A percentile compares a stretch with the other conserved stretches of the same genome.
These are phyloP conservation scores for Vaccinium darrowii DNA, from an alignment of 148 eudicot species.

Conservation along the genomic window DNA sequence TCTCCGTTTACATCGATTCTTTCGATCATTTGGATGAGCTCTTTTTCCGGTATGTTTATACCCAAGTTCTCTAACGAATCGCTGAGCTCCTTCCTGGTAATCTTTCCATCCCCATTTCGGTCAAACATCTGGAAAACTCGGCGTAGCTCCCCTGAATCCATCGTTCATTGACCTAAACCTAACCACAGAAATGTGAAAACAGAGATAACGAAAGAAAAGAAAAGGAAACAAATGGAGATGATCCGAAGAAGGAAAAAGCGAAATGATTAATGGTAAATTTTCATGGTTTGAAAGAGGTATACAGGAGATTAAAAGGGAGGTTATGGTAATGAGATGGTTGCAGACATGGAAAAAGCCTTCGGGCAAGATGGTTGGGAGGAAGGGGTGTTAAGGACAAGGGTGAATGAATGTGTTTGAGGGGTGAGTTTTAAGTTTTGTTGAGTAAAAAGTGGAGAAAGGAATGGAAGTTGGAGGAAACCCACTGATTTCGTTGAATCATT, in stretches of 20 bases:
- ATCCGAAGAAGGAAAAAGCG: not conserved
- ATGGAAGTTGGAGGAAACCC: conserved; percentile 7
- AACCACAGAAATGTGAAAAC: not conserved
- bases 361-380: not conserved
- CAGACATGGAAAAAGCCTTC: not conserved
- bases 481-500: conserved; percentile 6
- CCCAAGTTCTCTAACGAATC: conserved; percentile 36
- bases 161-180: not conserved
- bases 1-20: conserved; percentile 40
- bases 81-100: conserved; percentile 32
- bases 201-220: not conserved
- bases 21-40: conserved; percentile 31
- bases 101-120: conserved; percentile 35
- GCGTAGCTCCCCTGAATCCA: conserved; percentile 32
- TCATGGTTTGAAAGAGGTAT: not conserved
- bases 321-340: not conserved
- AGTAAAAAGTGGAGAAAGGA: conserved; percentile 3
- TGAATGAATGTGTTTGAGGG: not conserved
- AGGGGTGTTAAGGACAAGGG: not conserved
- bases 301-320: not conserved
- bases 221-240: not conserved
- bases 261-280: not conserved
- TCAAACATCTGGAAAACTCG: conserved; percentile 39
- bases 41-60: conserved; percentile 35
- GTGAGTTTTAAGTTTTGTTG: not conserved